Evolutionary conservation across 768 basidiomycete genomes (phyloP), one percentile per base, ranked within the genome.

Genomic region (Kwoniella botswanensis): DNA sequence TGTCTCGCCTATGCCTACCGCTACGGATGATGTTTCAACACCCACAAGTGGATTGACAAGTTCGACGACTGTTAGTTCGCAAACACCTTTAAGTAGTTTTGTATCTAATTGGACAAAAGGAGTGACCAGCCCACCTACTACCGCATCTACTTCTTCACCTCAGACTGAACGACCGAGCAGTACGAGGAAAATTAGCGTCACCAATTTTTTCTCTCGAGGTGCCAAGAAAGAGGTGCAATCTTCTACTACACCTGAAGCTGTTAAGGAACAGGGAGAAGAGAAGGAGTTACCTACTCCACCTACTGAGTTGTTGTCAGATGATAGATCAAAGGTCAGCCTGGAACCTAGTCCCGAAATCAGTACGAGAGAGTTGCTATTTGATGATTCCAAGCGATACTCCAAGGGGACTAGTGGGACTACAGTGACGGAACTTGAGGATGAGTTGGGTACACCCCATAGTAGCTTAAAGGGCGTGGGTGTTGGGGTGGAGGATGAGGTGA

Each of bases 91-190:
- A 12, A 66, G 74, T n/a, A 80, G 71, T 65, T 78, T 82, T 65
- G 78, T 82, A 13, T 53, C 53, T 3, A 71, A 63, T 18, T 82
- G 81, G 81, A 82, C 76, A 6, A 81, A 76, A 63, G 68, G 72
- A 11, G 76, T 78, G 9, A 43, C 71, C n/a, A 52, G 72, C 50
- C 56, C 61, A 15, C 67, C 68, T 21, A 26, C 60, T 12, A 46
- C 68, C 7, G 61, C 22, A 10, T n/a, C 61, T 12, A 18, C 62
- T 7, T 35, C 35, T 9, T 10, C 65, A 13, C 52, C 58, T 60
- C 2, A 29, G 10, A 46, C 72, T 7, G 61, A 58, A 42, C 54
- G 53, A 52, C 63, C 76, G n/a, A 41, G 55, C 2, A 63, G 35
- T 22, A 65, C 66, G 2, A 58, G 79, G 21, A 73, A 70, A 22